Conservation (phyloP, 164 flowering plant genomes). For the Annona cherimola region DNA sequence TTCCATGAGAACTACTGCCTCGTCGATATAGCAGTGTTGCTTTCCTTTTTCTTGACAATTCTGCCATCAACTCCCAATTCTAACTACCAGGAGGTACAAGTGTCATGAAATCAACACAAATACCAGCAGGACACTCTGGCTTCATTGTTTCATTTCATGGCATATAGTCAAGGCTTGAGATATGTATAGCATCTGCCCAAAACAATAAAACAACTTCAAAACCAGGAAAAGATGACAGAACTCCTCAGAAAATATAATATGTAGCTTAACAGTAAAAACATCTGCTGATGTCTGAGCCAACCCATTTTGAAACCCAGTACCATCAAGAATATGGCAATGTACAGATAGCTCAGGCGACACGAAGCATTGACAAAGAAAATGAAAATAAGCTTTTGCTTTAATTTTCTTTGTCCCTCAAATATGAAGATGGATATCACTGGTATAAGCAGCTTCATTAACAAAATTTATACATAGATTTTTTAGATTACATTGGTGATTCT, state of each 20-base stretch:
- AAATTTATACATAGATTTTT: too few species aligned
- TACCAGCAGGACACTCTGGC: conserved; percentile 5
- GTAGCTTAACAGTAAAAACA: too few species aligned
- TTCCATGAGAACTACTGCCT: conserved; percentile 4
- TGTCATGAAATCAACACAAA: conserved; percentile 10
- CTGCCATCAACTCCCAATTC: conserved; percentile 10
- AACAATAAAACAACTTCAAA: background rate
- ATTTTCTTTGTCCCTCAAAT: too few species aligned
- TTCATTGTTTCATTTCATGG: conserved; percentile 15
- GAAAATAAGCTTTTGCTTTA: too few species aligned
- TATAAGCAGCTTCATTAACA: too few species aligned
- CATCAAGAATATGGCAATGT: too few species aligned
- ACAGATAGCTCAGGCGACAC: too few species aligned
- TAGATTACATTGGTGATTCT: too few species aligned
- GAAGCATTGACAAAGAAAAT: too few species aligned
- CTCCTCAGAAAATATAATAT: background rate
- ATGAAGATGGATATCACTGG: too few species aligned
- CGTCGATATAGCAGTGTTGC: conserved; percentile 13
- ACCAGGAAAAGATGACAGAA: background rate
- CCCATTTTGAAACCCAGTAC: too few species aligned
- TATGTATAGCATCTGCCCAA: conserved; percentile 4
- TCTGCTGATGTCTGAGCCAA: too few species aligned
- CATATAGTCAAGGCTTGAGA: background rate
- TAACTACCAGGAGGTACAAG: conserved; percentile 14
- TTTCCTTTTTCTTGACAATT: conserved; percentile 29